Evolutionary conservation across 2,329 filamentous ascomycete genomes (phyloP), one percentile per base, ranked within the genome.

Genomic region (Cladophialophora immunda): DNA sequence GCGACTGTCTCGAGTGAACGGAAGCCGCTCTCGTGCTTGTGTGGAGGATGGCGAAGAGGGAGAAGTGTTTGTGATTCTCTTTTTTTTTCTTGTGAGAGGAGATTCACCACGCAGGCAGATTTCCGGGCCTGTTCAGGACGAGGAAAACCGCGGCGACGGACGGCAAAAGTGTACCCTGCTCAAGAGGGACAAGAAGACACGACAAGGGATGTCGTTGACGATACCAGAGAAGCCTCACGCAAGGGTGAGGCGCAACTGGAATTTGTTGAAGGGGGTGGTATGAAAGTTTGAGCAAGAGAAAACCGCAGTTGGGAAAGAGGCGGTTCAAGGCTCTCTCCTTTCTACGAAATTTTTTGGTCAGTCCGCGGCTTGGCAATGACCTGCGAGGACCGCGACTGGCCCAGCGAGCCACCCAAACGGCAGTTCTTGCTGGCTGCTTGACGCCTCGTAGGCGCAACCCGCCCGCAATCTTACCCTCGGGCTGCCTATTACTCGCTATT

Each of bases 1-100:
- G 71, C 71, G 71, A 73, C 71, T 73, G 66, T 72, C 70, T 73
- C 71, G 70, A 73, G 62, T 73, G 66, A 73, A 73, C 70, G 71
- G 71, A 72, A 73, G 71, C 71, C 71, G 71, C 67, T 71, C 68
- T 69, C 69, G 64, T 68, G 66, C 66, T 69, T 62, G 61, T 60
- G 64, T 68, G 55, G 62, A 52, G 64, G 67, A 63, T 66, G 60
- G 64, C 22, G 63, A 47, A 50, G 66, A 66, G 29, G 41, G 60
- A 59, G 36, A 34, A 34, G 38, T 56, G 62, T 29, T 19, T n/a
- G 61, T 56, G 54, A 32, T 53, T 27, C n/a, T 60, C 25, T 58
- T 62, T 60, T 29, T 58, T 62, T 47, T 68, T 63, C 59, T 53
- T 63, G 53, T 64, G 69, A 69, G 69, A 66, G 69, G 69, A 71